Percentiles rank a stretch among this genome's conserved stretches.
These are phyloP conservation scores for Cladochytrium replicatum DNA, from an alignment of 192 early-diverging fungal genomes.

Conservation along the genomic window DNA sequence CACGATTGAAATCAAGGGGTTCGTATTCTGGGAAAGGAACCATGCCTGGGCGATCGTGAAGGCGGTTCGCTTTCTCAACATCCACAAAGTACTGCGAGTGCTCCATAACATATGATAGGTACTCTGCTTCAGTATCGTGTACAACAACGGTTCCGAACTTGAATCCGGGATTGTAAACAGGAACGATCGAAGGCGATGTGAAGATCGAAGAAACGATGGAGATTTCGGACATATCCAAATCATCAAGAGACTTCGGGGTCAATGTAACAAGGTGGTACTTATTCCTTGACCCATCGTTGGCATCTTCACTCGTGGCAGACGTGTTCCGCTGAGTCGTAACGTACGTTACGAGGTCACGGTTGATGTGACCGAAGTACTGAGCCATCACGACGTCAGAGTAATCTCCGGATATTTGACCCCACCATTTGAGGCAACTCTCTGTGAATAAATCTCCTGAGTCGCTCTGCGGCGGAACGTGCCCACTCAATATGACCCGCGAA, in stretches of 20 bases:
- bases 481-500: constrained; percentile 23
- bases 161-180: constrained; percentile 35
- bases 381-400: constrained; percentile 33
- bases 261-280: constrained; percentile 24
- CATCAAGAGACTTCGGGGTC: constrained; percentile 10
- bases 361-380: constrained; percentile 41
- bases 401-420: constrained; percentile 28
- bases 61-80: constrained; percentile 15
- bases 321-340: not conserved
- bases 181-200: constrained; percentile 35
- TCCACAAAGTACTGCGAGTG: constrained; percentile 19
- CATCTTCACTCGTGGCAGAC: not conserved
- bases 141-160: constrained; percentile 20
- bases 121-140: not conserved
- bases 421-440: constrained; percentile 22
- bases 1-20: no score
- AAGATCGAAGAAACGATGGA: constrained; percentile 6
- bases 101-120: not conserved
- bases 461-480: constrained; percentile 32
- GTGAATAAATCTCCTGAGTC: constrained; percentile 12
- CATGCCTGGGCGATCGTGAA: no score
- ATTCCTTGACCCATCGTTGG: constrained; percentile 1
- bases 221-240: constrained; percentile 11
- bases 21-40: no score
- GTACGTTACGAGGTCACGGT: constrained; percentile 27